These are phyloP conservation scores for Beauveria asiatica DNA, from an alignment of 2,329 filamentous ascomycete species.

Conservation along the genomic window DNA sequence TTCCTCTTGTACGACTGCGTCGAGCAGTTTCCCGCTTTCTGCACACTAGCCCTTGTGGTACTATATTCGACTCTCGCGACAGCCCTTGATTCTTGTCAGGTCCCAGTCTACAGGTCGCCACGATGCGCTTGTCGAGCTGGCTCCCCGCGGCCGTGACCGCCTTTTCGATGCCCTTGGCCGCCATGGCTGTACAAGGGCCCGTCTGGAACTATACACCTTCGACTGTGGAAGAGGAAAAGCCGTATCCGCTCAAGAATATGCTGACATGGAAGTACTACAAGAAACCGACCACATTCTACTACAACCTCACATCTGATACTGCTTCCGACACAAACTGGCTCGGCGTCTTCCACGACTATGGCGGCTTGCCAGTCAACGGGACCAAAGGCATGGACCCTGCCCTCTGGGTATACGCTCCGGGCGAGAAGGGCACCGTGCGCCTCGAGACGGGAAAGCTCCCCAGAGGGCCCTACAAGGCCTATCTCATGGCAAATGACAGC, in stretches of 20 bases:
- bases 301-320: conserved; percentile 19
- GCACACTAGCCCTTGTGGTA: background rate
- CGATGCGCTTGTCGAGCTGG: background rate
- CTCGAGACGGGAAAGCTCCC: conserved; percentile 19
- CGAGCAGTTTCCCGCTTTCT: too few relatives aligned
- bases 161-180: background rate
- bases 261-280: background rate
- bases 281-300: conserved; percentile 24
- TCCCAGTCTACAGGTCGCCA: background rate
- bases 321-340: conserved; percentile 29
- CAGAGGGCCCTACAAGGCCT: conserved; percentile 27
- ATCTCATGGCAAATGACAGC: conserved; percentile 26
- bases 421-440: conserved; percentile 19
- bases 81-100: background rate
- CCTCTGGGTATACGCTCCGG: conserved; percentile 26
- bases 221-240: too few relatives aligned
- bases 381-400: conserved; percentile 21
- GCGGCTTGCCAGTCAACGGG: conserved; percentile 27
- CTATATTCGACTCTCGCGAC: background rate
- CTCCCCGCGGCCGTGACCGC: background rate
- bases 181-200: background rate
- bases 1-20: too few relatives aligned
- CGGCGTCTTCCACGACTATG: conserved; percentile 25
- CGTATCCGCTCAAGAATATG: background rate
- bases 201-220: background rate